A percentile compares a stretch with the other conserved stretches of the same genome.
Evolutionary conservation across 768 basidiomycete species (phyloP).

Genomic region (Nidularia pulvinata): DNA sequence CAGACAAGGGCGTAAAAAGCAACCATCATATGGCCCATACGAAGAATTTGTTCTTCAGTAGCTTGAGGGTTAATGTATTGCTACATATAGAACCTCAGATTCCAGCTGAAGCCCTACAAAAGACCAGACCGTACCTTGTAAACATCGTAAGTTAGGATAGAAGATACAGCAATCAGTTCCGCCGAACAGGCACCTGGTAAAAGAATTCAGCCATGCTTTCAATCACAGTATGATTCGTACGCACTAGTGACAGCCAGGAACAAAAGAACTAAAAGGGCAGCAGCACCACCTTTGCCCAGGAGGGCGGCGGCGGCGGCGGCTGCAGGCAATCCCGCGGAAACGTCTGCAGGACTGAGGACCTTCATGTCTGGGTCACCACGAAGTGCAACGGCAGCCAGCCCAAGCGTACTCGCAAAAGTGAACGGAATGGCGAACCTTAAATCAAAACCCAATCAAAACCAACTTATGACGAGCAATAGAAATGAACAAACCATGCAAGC

Average conservation of each 20-base stretch:
- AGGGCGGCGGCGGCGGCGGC: constrained; percentile 83
- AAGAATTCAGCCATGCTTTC: background rate
- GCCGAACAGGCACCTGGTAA: constrained; percentile 64
- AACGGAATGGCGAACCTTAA: constrained; percentile 84
- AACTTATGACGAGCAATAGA: background rate
- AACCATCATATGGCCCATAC: constrained; percentile 71
- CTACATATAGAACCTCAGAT: constrained; percentile 12
- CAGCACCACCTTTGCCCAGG: constrained; percentile 79
- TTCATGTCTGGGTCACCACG: constrained; percentile 55
- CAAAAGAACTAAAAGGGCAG: constrained; percentile 75
- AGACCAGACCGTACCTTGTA: constrained; percentile 58
- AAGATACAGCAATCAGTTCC: constrained; percentile 90
- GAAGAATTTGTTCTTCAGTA: constrained; percentile 70
- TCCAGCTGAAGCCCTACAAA: background rate
- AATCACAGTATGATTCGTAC: background rate
- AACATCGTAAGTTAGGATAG: constrained; percentile 81
- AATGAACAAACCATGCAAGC: constrained; percentile 65
- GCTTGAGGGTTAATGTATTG: constrained; percentile 85
- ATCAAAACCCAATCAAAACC: background rate
- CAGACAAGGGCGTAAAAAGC: constrained; percentile 73
- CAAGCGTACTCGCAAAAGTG: constrained; percentile 84
- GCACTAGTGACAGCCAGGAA: constrained; percentile 83
- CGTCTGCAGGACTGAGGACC: constrained; percentile 52
- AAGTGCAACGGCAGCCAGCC: constrained; percentile 86
- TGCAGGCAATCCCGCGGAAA: constrained; percentile 88